Evolutionary conservation across 129 eudicot genomes (phyloP).

Genomic region (Dittrichia graveolens): DNA sequence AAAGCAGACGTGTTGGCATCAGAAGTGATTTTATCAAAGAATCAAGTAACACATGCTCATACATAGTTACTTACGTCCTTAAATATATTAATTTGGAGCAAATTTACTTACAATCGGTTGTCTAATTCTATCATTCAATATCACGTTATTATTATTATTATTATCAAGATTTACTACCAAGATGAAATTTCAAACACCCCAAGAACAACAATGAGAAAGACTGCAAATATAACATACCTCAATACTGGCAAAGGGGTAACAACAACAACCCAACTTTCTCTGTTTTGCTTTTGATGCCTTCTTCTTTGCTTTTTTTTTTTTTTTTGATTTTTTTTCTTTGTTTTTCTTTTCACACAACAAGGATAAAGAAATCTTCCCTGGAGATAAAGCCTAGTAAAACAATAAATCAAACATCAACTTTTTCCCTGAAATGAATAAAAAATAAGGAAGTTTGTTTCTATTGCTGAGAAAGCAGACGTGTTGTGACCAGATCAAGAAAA

Average conservation of each 20-base stretch:
- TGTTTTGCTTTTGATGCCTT: conserved; percentile 5
- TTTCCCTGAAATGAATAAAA: background rate
- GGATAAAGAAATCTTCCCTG: conserved; percentile 9
- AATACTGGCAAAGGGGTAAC: conserved; percentile 43
- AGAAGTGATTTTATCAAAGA: background rate
- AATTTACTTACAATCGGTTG: background rate
- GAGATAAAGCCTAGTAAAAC: conserved; percentile 14
- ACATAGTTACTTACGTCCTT: background rate
- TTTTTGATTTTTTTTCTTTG: background rate
- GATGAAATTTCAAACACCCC: background rate
- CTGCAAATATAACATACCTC: conserved; percentile 23
- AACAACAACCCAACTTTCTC: conserved; percentile 12
- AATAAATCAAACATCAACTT: conserved; percentile 19
- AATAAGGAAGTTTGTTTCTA: conserved; percentile 5
- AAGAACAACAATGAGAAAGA: conserved; percentile 22
- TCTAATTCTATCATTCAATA: background rate
- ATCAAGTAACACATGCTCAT: background rate
- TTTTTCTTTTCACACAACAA: background rate
- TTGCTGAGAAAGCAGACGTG: conserved; percentile 11
- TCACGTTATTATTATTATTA: background rate
- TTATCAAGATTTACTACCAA: background rate
- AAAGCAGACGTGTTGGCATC: too few relatives aligned
- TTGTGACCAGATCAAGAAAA: background rate
- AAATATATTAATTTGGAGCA: background rate
- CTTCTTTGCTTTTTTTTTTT: background rate